Evolutionary conservation across 2,329 filamentous ascomycete genomes (phyloP).

Genomic region (Hortaea sp.): DNA sequence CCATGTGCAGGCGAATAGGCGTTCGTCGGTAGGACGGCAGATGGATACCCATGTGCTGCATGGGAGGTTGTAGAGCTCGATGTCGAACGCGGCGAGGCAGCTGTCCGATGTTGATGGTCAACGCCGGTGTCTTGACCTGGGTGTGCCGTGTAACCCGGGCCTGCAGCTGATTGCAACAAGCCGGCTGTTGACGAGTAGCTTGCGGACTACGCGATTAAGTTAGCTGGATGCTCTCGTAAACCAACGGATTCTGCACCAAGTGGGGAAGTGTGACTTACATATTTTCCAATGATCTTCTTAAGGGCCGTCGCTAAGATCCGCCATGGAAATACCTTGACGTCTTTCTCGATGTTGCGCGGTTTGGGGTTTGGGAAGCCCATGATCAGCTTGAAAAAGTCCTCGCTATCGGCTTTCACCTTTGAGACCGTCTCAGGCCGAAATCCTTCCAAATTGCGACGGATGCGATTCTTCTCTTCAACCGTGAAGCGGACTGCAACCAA

Average conservation of each 20-base stretch:
- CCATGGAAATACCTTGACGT: constrained; percentile 98
- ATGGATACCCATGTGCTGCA: constrained; percentile 15
- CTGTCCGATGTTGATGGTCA: constrained; percentile 30
- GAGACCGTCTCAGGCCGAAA: constrained; percentile 89
- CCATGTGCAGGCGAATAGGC: constrained; percentile 16
- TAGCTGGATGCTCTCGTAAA: constrained; percentile 1
- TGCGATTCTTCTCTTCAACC: constrained; percentile 97
- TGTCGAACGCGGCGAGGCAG: constrained; percentile 22
- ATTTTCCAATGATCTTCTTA: constrained; percentile 99
- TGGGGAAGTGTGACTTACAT: constrained; percentile 45
- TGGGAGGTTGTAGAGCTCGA: constrained; percentile 23
- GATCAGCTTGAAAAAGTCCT: constrained; percentile 97
- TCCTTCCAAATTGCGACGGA: constrained; percentile 87
- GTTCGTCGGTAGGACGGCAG: constrained; percentile 15
- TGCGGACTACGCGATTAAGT: constrained; percentile 43
- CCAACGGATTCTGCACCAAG: constrained; percentile 10
- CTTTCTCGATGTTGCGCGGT: constrained; percentile 95
- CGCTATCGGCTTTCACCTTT: constrained; percentile 82
- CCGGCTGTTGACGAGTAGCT: constrained; percentile 58
- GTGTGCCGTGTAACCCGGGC: constrained; percentile 18
- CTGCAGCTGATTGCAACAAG: constrained; percentile 27
- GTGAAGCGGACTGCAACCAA: constrained; percentile 80
- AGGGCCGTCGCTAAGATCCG: constrained; percentile 76
- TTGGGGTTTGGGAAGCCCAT: constrained; percentile 96
- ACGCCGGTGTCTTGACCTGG: constrained; percentile 39